Percentiles rank a stretch among this genome's conserved stretches.
Evolutionary conservation across 306 rosid genomes (phyloP).

Genomic region (Cicer arietinum): DNA sequence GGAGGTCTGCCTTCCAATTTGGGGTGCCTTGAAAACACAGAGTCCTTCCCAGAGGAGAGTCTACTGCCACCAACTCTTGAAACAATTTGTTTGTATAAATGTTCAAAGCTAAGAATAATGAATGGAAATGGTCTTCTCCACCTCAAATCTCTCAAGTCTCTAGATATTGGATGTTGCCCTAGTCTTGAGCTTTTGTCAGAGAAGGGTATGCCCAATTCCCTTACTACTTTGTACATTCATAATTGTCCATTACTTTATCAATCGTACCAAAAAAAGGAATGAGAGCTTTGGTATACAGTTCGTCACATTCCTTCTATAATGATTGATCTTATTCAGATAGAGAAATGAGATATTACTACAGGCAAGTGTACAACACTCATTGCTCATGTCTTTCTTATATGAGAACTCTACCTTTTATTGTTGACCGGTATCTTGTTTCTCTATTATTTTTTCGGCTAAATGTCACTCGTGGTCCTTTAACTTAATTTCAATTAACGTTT

Average conservation of each 20-base stretch:
- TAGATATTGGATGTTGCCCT: rapidly evolving
- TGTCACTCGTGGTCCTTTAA: too few relatives aligned
- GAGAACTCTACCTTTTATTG: too few relatives aligned
- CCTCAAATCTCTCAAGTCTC: slow-evolving; percentile 31
- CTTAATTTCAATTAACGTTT: too few relatives aligned
- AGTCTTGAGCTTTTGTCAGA: slow-evolving; percentile 35
- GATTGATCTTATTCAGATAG: neutral
- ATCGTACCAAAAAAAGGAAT: slow-evolving; percentile 11
- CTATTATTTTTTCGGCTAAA: too few relatives aligned
- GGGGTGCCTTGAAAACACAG: neutral
- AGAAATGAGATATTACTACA: neutral
- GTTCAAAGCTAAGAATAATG: slow-evolving; percentile 17
- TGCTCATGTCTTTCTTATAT: too few relatives aligned
- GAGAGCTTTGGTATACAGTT: slow-evolving; percentile 30
- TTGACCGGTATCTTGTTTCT: too few relatives aligned
- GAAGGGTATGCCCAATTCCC: slow-evolving; percentile 27
- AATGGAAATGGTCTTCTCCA: slow-evolving; percentile 39
- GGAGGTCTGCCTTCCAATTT: neutral
- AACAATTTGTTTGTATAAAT: rapidly evolving
- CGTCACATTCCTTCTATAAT: neutral
- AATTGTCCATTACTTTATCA: neutral
- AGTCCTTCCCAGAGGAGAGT: slow-evolving; percentile 30
- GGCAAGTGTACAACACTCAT: neutral
- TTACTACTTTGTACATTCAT: rapidly evolving
- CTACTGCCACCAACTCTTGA: slow-evolving; percentile 35